Evolutionary conservation across 495 filamentous ascomycete species (phyloP), one percentile per base, ranked within the genome.

Genomic region (Immersiella caudata): DNA sequence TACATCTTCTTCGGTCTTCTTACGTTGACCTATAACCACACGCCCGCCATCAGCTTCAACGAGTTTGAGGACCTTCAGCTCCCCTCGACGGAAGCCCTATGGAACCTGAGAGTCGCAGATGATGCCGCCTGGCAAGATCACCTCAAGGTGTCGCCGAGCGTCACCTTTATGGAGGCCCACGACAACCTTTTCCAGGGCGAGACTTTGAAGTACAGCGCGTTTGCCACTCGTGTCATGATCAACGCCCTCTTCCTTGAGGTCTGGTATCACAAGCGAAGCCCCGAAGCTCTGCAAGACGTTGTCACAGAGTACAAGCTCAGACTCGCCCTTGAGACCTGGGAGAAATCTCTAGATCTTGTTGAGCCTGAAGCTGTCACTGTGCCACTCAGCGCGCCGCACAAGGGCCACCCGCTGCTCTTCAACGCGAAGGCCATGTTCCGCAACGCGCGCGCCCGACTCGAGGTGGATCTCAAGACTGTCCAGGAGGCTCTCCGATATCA

Each of bases 1-100:
- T 98, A 98, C 79, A 94, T 99, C 80, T 99, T 98, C 87, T 98
- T 98, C 74, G 95, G 95, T 65, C 86, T 98, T 75, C 81, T 99
- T 67, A 99, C 95, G 8, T 78, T 99, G 71, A 96, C 94, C 1
- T 99, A 94, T 85, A 97, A 99, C 79, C 95, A 98, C 78, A 97
- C 94, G 1, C 96, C 96, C 16, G 81, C 93, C 25, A 97, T 98
- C 82, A 94, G 91, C 76, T 97, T 97, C 82, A 96, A 97, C 78
- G 96, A 98, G 79, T 96, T 99, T 71, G 96, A 98, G 74, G 90
- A 91, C 68, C 82, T 98, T 24, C 89, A 95, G 77, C 84, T 99
- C 40, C 96, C 96, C 0, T 97, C 94, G 1, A 94, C 93, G 1
- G 95, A 99, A 79, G 91, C 92, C 2, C 81, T 99, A 40, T 99